These are phyloP conservation scores for Pichia rugopelliculosa DNA, from an alignment of 805 yeast species.

Conservation along the genomic window DNA sequence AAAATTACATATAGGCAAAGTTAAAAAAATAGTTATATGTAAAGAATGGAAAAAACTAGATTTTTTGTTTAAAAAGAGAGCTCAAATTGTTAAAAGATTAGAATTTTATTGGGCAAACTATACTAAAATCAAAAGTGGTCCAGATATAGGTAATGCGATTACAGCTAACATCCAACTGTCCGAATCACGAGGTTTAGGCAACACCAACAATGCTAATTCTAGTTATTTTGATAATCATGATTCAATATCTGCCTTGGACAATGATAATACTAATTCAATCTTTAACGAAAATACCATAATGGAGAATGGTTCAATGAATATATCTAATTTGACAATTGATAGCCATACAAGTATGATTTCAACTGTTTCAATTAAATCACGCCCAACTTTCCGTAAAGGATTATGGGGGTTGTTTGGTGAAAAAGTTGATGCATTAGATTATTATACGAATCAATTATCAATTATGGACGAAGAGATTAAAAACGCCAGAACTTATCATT, in stretches of 20 bases:
- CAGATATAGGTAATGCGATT: neutral
- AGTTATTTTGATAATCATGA: neutral
- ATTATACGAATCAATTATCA: constrained; percentile 60
- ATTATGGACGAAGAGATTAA: constrained; percentile 63
- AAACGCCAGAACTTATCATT: constrained; percentile 58
- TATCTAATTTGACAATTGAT: neutral
- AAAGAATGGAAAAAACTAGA: constrained; percentile 81
- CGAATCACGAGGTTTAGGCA: neutral
- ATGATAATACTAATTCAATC: neutral
- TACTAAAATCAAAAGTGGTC: neutral
- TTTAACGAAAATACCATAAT: neutral
- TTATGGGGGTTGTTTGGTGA: constrained; percentile 58
- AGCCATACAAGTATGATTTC: constrained; percentile 3
- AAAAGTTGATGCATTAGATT: constrained; percentile 73
- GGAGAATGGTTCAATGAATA: neutral
- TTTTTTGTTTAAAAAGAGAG: constrained; percentile 52
- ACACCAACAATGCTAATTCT: neutral
- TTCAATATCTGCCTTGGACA: neutral
- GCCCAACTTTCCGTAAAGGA: constrained; percentile 63
- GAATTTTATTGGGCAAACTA: constrained; percentile 72
- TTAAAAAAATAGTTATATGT: constrained; percentile 69
- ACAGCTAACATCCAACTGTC: neutral
- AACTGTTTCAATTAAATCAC: constrained; percentile 22
- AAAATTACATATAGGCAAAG: constrained; percentile 70
- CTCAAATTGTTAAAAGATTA: constrained; percentile 42